Conservation (phyloP, 1,284 basidiomycete genomes). For the Ceratobasidium sp. region DNA sequence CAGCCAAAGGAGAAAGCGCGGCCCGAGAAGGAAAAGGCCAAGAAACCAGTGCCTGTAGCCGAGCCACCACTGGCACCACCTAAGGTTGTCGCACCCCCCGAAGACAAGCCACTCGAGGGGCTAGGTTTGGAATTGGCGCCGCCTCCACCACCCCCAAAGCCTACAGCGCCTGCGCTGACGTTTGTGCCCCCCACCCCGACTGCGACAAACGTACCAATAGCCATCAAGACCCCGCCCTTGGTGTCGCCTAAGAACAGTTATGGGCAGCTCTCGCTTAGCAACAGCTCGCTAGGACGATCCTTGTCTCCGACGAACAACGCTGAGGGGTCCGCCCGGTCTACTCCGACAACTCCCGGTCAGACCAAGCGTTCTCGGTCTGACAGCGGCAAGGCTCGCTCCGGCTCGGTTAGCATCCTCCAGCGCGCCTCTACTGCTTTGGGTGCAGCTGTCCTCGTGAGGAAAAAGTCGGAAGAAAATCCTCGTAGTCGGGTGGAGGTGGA, state of each 20-base stretch:
- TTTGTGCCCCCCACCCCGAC: slow-evolving; percentile 56
- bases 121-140: slow-evolving; percentile 35
- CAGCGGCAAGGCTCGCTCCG: slow-evolving; percentile 73
- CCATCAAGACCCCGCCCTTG: slow-evolving; percentile 33
- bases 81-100: not conserved
- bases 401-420: slow-evolving; percentile 93
- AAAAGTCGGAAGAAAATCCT: slow-evolving; percentile 77
- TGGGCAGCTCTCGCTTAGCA: slow-evolving; percentile 28
- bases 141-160: slow-evolving; percentile 26
- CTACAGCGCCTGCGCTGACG: slow-evolving; percentile 69
- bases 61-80: slow-evolving; percentile 5
- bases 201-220: slow-evolving; percentile 7
- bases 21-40: slow-evolving; percentile 55
- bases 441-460: slow-evolving; percentile 81
- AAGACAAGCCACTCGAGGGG: slow-evolving; percentile 9
- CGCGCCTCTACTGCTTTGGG: slow-evolving; percentile 87
- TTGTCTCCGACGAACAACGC: slow-evolving; percentile 38
- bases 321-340: slow-evolving; percentile 43
- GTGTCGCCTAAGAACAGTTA: slow-evolving; percentile 31
- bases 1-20: slow-evolving; percentile 39
- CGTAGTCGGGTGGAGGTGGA: slow-evolving; percentile 12
- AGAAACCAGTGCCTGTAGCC: slow-evolving; percentile 36
- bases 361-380: slow-evolving; percentile 51
- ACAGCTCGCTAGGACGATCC: slow-evolving; percentile 37
- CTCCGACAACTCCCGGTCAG: slow-evolving; percentile 49